These are phyloP conservation scores for Neopestalotiopsis sp. DNA, from an alignment of 2,329 filamentous ascomycete species.

Conservation along the genomic window DNA sequence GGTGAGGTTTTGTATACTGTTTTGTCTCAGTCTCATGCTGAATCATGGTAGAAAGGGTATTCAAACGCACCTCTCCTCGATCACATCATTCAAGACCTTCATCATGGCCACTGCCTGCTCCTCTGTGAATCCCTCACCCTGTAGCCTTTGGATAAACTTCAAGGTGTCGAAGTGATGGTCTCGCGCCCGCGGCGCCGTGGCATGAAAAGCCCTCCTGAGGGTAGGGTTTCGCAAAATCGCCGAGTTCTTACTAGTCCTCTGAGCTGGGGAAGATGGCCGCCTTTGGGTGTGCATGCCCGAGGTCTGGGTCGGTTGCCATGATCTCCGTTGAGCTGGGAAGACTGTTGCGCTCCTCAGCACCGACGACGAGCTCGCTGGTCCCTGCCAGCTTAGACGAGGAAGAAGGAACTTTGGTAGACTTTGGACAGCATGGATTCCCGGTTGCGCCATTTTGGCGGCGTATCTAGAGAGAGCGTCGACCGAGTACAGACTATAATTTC, in stretches of 20 bases:
- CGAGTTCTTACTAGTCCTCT: constrained; percentile 15
- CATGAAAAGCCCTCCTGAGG: constrained; percentile 66
- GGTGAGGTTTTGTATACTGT: constrained; percentile 92
- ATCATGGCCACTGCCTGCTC: constrained; percentile 98
- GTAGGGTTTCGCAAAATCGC: constrained; percentile 34
- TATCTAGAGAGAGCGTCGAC: neutral
- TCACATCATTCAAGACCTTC: constrained; percentile 94
- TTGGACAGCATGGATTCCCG: constrained; percentile 37
- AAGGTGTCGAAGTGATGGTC: constrained; percentile 99
- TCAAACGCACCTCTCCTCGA: constrained; percentile 77
- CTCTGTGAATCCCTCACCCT: constrained; percentile 92
- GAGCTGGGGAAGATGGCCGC: constrained; percentile 19
- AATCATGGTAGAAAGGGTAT: neutral
- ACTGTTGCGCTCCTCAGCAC: constrained; percentile 32
- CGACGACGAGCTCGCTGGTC: constrained; percentile 34
- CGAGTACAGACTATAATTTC: too few species aligned
- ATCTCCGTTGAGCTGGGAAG: constrained; percentile 28
- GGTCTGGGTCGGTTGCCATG: constrained; percentile 25
- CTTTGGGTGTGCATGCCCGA: constrained; percentile 31
- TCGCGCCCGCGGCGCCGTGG: constrained; percentile 62
- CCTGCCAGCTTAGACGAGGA: constrained; percentile 59
- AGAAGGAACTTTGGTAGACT: constrained; percentile 59
- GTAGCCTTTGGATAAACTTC: constrained; percentile 91
- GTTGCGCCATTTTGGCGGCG: constrained; percentile 32
- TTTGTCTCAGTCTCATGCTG: constrained; percentile 9